Base-by-base conservation (phyloP, 208 protist genomes). In the Crithidia expoeki region DNA sequence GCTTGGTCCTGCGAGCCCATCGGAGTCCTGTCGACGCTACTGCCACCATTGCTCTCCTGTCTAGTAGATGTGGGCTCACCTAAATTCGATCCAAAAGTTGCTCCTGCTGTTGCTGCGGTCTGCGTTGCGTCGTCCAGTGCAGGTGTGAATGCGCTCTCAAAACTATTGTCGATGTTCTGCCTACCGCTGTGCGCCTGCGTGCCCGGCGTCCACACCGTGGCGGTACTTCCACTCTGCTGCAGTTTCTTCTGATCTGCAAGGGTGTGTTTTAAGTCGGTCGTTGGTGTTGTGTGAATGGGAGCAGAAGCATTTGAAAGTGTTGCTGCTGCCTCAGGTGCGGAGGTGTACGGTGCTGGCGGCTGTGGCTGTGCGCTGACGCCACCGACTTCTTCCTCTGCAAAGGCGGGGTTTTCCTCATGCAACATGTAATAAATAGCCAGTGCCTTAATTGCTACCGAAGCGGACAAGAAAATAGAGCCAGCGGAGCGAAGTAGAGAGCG, bases 331-430 rank as follows among this genome's bases (percentile, higher is more conserved):
- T 16, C n/a, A 28, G 14, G 9, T 10, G 28, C 11, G 4, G 33
- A n/a, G 53, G 32, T 17, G 30, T 17, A 14, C 23, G 49, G 6
- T 5, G 17, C 23, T 53, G 17, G 23, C 14, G 55, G 55, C 11
- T 27, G 60, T 11, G 60, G 60, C 27, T 66, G 60, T 25, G 60
- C 30, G 30, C 60, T 44, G 11, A 47, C 60, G 10, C 60, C 60
- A 55, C 60, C 60, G 23, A 66, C 60, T 40, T 66, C 60, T 19
- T 66, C 60, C 6, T 66, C 60, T 1, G 60, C 52, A 30, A 66
- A 66, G n/a, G 60, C 60, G 2, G 32, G 44, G 60, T 66, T 55
- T 9, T 66, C 60, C 17, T 66, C 60, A 14, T 30, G 60, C 21
- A 56, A 7, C 52, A 61, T 62, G 27, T 0, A 32, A 32, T 4